Percentiles rank a stretch among this genome's conserved stretches.
phyloP scores from a whole-genome alignment of 1,284 basidiomycete species.

The Puccinia horiana region DNA sequence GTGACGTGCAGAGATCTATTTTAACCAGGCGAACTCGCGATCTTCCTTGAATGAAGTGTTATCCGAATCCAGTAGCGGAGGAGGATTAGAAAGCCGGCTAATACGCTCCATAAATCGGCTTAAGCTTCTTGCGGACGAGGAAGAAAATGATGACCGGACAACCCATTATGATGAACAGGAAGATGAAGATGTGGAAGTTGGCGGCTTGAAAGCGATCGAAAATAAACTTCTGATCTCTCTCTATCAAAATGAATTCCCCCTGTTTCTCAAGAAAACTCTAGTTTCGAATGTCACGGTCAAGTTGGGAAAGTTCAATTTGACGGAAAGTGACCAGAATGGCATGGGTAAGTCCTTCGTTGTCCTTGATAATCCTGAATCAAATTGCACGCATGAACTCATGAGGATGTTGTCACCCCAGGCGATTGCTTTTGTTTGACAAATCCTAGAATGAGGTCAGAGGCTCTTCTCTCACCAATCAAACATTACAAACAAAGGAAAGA shows the following conservation, averaged over 20 bases:
- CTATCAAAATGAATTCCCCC: constrained; percentile 52
- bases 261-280: constrained; percentile 52
- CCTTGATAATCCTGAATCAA: neutral
- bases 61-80: neutral
- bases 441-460: neutral
- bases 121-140: neutral
- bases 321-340: constrained; percentile 30
- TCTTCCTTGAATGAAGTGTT: neutral
- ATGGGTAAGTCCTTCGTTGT: neutral
- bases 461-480: neutral
- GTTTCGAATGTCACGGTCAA: constrained; percentile 52
- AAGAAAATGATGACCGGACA: neutral
- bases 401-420: constrained; percentile 40
- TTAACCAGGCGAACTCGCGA: neutral
- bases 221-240: constrained; percentile 52
- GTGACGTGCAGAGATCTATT: neutral
- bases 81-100: neutral
- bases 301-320: constrained; percentile 51
- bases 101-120: neutral
- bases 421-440: constrained; percentile 22
- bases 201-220: constrained; percentile 31
- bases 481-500: neutral
- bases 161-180: neutral
- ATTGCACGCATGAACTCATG: constrained; percentile 14
- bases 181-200: neutral